phyloP scores from a whole-genome alignment of 192 early-diverging fungal genomes.

The Backusella macrospora region DNA sequence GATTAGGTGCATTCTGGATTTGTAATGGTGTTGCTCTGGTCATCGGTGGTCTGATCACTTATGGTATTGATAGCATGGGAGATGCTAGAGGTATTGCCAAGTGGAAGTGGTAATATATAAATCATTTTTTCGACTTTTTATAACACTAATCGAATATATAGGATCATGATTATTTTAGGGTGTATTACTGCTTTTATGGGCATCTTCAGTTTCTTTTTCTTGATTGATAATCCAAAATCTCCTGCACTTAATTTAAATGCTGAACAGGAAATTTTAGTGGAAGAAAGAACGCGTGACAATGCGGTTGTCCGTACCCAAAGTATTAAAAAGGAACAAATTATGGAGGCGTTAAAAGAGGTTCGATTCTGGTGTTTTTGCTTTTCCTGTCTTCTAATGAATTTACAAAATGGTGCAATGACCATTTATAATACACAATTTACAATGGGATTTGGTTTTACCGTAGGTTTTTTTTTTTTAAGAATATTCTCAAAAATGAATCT shows the following conservation, averaged over 20 bases:
- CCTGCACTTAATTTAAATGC: background rate
- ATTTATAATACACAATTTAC: conserved; percentile 24
- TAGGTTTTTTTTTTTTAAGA: background rate
- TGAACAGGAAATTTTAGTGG: conserved; percentile 16
- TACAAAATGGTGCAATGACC: conserved; percentile 32
- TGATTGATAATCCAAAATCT: conserved; percentile 32
- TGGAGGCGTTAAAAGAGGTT: conserved; percentile 26
- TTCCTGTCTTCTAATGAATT: conserved; percentile 19
- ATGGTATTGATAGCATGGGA: conserved; percentile 31
- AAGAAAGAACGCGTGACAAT: conserved; percentile 27
- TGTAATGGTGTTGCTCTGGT: conserved; percentile 29
- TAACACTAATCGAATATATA: too few relatives aligned
- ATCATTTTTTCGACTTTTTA: background rate
- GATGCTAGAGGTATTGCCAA: background rate
- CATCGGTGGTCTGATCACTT: conserved; percentile 33
- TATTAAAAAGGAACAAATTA: conserved; percentile 30
- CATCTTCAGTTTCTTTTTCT: conserved; percentile 25
- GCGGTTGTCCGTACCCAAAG: conserved; percentile 24
- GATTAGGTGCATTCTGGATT: conserved; percentile 26
- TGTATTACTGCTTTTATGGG: conserved; percentile 26
- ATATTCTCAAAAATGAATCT: background rate
- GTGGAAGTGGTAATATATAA: conserved; percentile 37
- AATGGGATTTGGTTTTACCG: conserved; percentile 29
- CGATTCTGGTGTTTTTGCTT: conserved; percentile 26
- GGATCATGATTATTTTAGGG: conserved; percentile 39